These are phyloP conservation scores for Crithidia acanthocephali DNA, from an alignment of 208 protist species.

Conservation along the genomic window DNA sequence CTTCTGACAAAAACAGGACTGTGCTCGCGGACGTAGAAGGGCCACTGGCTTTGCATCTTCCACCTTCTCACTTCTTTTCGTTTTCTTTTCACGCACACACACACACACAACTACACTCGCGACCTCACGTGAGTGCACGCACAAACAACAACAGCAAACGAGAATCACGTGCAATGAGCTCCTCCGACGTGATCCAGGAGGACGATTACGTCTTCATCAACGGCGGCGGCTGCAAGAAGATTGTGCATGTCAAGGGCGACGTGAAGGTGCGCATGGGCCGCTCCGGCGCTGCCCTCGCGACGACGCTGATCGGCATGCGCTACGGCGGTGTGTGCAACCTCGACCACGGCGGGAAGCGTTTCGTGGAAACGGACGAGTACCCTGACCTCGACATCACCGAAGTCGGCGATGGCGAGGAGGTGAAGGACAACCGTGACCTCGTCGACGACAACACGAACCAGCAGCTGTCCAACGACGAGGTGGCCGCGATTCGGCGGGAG, in stretches of 20 bases:
- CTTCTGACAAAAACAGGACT: too few relatives aligned
- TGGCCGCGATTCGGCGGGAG: constrained; percentile 73
- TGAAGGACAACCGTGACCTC: constrained; percentile 84
- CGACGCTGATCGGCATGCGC: constrained; percentile 80
- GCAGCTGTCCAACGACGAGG: constrained; percentile 77
- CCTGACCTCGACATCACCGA: constrained; percentile 89
- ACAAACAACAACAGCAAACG: background rate
- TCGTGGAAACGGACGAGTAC: constrained; percentile 76
- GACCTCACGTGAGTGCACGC: background rate
- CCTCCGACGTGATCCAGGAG: constrained; percentile 50
- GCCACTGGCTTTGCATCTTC: too few relatives aligned
- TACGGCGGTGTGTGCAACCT: constrained; percentile 81
- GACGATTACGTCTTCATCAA: constrained; percentile 87
- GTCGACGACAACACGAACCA: constrained; percentile 85
- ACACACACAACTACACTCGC: too few relatives aligned
- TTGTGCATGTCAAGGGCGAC: constrained; percentile 64
- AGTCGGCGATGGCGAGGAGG: constrained; percentile 33
- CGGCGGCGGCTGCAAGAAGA: constrained; percentile 73
- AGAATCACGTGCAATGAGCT: constrained; percentile 19
- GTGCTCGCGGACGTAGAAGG: too few relatives aligned
- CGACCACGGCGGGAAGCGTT: constrained; percentile 53
- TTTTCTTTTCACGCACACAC: too few relatives aligned
- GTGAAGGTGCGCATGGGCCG: constrained; percentile 69
- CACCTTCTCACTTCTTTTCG: too few relatives aligned
- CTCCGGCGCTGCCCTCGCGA: constrained; percentile 57